These are phyloP conservation scores for Schizophyllum amplum DNA, from an alignment of 1,284 basidiomycete species.

Conservation along the genomic window DNA sequence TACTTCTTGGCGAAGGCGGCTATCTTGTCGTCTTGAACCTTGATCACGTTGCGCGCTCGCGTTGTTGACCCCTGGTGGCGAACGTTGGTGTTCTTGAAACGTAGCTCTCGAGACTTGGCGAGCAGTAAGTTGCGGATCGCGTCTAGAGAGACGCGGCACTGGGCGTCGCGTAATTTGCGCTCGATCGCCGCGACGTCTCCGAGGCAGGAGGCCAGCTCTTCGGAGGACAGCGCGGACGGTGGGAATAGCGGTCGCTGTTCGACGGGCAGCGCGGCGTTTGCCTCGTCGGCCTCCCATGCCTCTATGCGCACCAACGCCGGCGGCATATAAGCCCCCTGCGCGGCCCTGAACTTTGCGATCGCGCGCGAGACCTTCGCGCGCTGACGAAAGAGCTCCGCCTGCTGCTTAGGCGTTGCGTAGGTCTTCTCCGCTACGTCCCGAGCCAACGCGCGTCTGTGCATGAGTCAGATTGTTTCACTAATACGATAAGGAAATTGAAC, in stretches of 20 bases:
- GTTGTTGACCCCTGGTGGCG: conserved; percentile 7
- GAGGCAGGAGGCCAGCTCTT: background rate
- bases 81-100: conserved; percentile 4
- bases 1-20: conserved; percentile 3
- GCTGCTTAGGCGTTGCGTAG: background rate
- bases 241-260: conserved; percentile 5
- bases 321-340: conserved; percentile 4
- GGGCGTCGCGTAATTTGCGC: conserved; percentile 5
- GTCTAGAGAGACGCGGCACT: conserved; percentile 5
- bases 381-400: background rate
- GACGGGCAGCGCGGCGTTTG: background rate
- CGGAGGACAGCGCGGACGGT: conserved; percentile 2
- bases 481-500: background rate
- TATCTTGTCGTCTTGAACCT: conserved; percentile 7
- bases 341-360: background rate
- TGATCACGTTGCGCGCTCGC: conserved; percentile 1
- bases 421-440: background rate
- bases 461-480: background rate
- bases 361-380: background rate
- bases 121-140: background rate
- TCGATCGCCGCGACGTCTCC: conserved; percentile 4
- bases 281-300: background rate
- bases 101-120: conserved; percentile 4
- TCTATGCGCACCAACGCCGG: background rate
- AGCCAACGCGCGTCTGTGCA: background rate